These are phyloP conservation scores for Elongisporangium senticosum DNA, from an alignment of 352 stramenopile genomes.

Conservation along the genomic window DNA sequence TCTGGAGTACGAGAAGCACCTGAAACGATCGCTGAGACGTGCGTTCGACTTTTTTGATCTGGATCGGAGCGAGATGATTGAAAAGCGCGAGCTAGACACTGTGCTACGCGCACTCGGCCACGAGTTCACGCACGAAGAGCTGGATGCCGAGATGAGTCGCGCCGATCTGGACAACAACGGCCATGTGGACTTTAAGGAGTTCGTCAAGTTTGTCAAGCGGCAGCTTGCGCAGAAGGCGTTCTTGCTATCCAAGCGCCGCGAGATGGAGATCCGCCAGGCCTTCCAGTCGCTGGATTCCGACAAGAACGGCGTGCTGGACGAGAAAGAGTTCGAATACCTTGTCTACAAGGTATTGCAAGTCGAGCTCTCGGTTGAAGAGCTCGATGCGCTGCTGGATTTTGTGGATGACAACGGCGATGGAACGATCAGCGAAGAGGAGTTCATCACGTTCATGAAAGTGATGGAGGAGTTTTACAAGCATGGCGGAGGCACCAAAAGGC, in stretches of 20 bases:
- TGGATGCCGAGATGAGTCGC: constrained; percentile 48
- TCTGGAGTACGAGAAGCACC: constrained; percentile 47
- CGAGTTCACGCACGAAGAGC: constrained; percentile 63
- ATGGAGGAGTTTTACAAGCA: constrained; percentile 46
- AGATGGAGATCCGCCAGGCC: constrained; percentile 70
- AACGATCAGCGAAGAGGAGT: constrained; percentile 60
- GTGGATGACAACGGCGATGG: constrained; percentile 59
- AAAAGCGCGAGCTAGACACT: constrained; percentile 59
- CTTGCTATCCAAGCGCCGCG: constrained; percentile 43
- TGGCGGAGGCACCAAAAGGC: constrained; percentile 21
- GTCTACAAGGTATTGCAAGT: constrained; percentile 72
- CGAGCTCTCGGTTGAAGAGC: constrained; percentile 66
- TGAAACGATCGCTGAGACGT: constrained; percentile 52
- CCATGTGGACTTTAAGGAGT: constrained; percentile 71
- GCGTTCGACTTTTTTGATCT: constrained; percentile 81
- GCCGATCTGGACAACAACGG: constrained; percentile 65
- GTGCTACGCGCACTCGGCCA: constrained; percentile 64
- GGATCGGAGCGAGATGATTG: constrained; percentile 62
- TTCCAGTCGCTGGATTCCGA: constrained; percentile 66
- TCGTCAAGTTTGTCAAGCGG: constrained; percentile 59
- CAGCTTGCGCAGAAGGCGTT: constrained; percentile 56
- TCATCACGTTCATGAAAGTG: constrained; percentile 69
- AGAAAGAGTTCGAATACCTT: constrained; percentile 73
- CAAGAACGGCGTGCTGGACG: constrained; percentile 59
- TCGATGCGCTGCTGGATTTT: constrained; percentile 64